phyloP scores from a whole-genome alignment of 495 filamentous ascomycete genomes.

The Recurvomyces mirabilis region DNA sequence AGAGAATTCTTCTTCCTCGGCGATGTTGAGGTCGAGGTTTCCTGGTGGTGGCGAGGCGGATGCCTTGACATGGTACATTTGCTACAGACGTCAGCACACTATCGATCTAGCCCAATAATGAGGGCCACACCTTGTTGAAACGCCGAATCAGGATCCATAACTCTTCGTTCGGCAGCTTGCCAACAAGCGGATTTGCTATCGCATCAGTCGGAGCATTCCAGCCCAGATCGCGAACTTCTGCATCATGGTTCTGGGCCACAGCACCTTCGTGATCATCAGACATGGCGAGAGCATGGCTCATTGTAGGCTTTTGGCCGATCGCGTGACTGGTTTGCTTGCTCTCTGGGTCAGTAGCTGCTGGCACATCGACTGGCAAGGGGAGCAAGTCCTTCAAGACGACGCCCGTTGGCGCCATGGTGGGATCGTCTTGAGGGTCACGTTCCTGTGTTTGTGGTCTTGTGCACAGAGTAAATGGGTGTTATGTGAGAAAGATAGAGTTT shows the following conservation, averaged over 20 bases:
- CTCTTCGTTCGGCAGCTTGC: slow-evolving; percentile 69
- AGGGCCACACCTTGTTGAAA: slow-evolving; percentile 61
- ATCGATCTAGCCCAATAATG: not conserved
- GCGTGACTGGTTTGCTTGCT: no score
- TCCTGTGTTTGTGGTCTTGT: no score
- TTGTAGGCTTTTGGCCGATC: no score
- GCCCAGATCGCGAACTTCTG: slow-evolving; percentile 56
- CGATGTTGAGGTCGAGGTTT: slow-evolving; percentile 68
- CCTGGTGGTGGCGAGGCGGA: slow-evolving; percentile 40
- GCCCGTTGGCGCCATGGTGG: slow-evolving; percentile 4
- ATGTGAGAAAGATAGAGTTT: no score
- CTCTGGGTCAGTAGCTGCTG: no score
- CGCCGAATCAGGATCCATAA: slow-evolving; percentile 69
- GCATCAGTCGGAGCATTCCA: slow-evolving; percentile 55
- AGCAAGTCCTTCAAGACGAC: slow-evolving; percentile 22
- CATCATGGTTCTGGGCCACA: no score
- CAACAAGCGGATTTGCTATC: slow-evolving; percentile 53
- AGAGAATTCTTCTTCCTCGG: slow-evolving; percentile 73
- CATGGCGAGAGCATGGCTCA: no score
- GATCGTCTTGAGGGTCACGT: no score
- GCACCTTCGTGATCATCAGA: no score
- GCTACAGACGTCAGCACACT: slow-evolving; percentile 44
- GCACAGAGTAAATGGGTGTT: no score
- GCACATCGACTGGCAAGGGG: slow-evolving; percentile 24
- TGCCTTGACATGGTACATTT: slow-evolving; percentile 81